phyloP scores from a whole-genome alignment of 176 grass and related monocot genomes.

The Pharus latifolius region DNA sequence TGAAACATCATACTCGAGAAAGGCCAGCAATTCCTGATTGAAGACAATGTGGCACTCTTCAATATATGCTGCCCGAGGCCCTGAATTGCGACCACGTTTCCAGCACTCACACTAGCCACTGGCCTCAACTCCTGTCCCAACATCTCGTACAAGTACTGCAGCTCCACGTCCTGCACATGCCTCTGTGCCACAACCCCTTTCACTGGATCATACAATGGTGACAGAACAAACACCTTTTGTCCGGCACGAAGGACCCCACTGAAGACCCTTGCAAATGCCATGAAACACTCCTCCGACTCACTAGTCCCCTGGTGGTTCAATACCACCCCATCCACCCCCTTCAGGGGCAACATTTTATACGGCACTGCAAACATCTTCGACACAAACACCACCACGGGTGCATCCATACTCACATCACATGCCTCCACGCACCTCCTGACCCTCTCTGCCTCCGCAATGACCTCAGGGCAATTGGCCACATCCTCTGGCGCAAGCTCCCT shows the following conservation, averaged over 20 bases:
- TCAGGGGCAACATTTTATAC: conserved; percentile 52
- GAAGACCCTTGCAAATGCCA: conserved; percentile 92
- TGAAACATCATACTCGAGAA: conserved; percentile 96
- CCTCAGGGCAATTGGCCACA: conserved; percentile 5
- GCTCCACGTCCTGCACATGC: conserved; percentile 72
- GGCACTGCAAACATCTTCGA: conserved; percentile 90
- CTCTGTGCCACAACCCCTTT: conserved; percentile 56
- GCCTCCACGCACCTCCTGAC: conserved; percentile 60
- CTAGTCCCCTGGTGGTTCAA: conserved; percentile 25
- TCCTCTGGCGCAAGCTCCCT: conserved; percentile 34
- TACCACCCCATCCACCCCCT: conserved; percentile 37
- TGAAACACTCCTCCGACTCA: conserved; percentile 70
- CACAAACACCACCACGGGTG: conserved; percentile 67
- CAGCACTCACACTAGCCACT: conserved; percentile 42
- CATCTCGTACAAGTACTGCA: conserved; percentile 81
- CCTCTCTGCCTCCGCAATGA: conserved; percentile 46
- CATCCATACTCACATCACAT: conserved; percentile 42
- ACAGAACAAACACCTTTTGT: conserved; percentile 81
- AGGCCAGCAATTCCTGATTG: conserved; percentile 65
- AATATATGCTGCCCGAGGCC: conserved; percentile 72
- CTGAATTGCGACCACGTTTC: conserved; percentile 82
- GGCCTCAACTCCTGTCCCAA: conserved; percentile 63
- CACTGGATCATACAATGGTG: conserved; percentile 67
- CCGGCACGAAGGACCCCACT: conserved; percentile 56
- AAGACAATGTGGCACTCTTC: conserved; percentile 86